phyloP scores from a whole-genome alignment of 108 stramenopile species.

The Aurantiochytrium sp. region DNA sequence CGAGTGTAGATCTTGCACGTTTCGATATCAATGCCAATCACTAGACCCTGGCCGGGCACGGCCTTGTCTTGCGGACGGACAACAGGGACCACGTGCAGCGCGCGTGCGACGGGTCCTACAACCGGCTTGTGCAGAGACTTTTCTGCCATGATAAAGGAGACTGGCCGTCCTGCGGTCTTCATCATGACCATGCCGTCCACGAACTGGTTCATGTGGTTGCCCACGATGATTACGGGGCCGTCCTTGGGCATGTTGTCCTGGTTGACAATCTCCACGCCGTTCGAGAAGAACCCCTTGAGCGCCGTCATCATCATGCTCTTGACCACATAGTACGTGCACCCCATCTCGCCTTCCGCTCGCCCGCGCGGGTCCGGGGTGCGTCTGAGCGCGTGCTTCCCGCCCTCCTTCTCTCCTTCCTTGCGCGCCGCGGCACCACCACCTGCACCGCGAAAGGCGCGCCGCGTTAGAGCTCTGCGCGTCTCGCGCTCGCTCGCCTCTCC shows the following conservation, averaged over 20 bases:
- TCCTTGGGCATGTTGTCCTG: conserved; percentile 2
- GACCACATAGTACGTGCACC: background rate
- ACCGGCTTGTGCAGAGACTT: background rate
- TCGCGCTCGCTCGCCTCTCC: too few species aligned
- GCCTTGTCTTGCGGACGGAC: background rate
- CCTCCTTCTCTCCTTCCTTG: too few species aligned
- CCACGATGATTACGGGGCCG: background rate
- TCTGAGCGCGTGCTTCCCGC: too few species aligned
- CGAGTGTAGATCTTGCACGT: background rate
- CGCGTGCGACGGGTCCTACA: background rate
- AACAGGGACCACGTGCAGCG: background rate
- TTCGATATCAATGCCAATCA: background rate
- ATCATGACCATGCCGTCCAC: conserved; percentile 8
- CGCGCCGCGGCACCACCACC: too few species aligned
- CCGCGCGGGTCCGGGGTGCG: too few species aligned
- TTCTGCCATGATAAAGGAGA: conserved; percentile 12
- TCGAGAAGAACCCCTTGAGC: background rate
- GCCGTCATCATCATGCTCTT: background rate
- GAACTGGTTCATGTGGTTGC: background rate
- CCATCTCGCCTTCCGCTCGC: too few species aligned
- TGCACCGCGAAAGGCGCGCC: too few species aligned
- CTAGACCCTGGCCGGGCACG: background rate
- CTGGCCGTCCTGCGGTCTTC: background rate
- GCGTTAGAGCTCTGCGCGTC: too few species aligned
- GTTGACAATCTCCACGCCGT: background rate